phyloP scores from a whole-genome alignment of 73 alveolate species.

The Paramecium octaurelia region DNA sequence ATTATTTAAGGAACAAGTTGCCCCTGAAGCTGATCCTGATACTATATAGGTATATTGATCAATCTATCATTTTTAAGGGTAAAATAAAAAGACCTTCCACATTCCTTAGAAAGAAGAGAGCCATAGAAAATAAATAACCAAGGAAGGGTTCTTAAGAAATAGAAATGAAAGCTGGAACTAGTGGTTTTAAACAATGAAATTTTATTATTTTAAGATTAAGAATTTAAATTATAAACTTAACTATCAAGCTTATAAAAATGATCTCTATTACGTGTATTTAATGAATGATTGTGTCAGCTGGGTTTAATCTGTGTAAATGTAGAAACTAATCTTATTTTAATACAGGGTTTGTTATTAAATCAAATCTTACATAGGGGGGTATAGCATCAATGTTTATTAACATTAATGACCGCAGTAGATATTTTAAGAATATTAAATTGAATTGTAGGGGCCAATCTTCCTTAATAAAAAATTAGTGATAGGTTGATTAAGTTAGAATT shows the following conservation, averaged over 20 bases:
- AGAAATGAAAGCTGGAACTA: constrained; percentile 10
- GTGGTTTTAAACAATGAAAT: not conserved
- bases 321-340: not conserved
- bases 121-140: not conserved
- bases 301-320: constrained; percentile 29
- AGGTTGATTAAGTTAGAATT: not conserved
- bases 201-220: not conserved
- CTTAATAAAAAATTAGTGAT: not conserved
- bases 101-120: constrained; percentile 23
- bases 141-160: not conserved
- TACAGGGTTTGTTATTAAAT: not conserved
- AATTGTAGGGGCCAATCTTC: not conserved
- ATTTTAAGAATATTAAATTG: not conserved
- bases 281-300: not conserved
- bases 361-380: not conserved
- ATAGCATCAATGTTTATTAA: not conserved
- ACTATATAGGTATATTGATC: not conserved
- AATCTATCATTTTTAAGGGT: not conserved
- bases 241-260: not conserved
- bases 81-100: constrained; percentile 38
- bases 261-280: not conserved
- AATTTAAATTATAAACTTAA: not conserved
- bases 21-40: not conserved
- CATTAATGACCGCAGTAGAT: not conserved
- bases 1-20: constrained; percentile 1